Evolutionary conservation across 176 grass and related monocot species (phyloP).

Genomic region (Pontederia paniculata): DNA sequence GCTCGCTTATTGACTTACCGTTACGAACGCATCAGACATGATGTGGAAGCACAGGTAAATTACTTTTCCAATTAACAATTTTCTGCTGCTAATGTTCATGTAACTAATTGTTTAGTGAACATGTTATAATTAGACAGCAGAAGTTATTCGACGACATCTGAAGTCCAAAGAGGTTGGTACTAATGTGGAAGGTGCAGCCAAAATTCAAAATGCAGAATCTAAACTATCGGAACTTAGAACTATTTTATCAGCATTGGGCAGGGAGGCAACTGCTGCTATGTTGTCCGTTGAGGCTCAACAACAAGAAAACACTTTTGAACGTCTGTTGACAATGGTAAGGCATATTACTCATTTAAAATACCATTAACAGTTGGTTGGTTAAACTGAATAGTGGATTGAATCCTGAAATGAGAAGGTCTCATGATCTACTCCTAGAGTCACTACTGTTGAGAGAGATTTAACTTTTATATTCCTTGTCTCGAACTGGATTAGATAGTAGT

Average conservation of each 20-base stretch:
- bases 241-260: constrained; percentile 63
- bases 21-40: constrained; percentile 93
- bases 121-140: constrained; percentile 68
- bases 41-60: constrained; percentile 92
- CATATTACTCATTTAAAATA: constrained; percentile 4
- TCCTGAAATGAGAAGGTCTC: too few relatives aligned
- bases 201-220: constrained; percentile 94
- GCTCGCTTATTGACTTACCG: constrained; percentile 82
- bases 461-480: too few relatives aligned
- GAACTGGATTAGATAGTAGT: too few relatives aligned
- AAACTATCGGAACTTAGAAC: constrained; percentile 83
- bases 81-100: not conserved
- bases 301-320: constrained; percentile 62
- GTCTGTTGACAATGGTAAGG: constrained; percentile 73
- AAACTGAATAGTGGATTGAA: too few relatives aligned
- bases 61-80: not conserved
- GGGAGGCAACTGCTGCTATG: constrained; percentile 95
- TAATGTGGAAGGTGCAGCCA: constrained; percentile 53
- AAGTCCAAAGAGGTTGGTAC: constrained; percentile 76
- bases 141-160: constrained; percentile 83
- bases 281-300: constrained; percentile 84
- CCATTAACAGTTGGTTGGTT: not conserved
- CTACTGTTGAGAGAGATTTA: too few relatives aligned
- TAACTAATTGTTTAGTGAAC: constrained; percentile 20
- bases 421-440: too few relatives aligned